Evolutionary conservation across 2,329 filamentous ascomycete genomes (phyloP).

Genomic region (Xylariaceae sp.): DNA sequence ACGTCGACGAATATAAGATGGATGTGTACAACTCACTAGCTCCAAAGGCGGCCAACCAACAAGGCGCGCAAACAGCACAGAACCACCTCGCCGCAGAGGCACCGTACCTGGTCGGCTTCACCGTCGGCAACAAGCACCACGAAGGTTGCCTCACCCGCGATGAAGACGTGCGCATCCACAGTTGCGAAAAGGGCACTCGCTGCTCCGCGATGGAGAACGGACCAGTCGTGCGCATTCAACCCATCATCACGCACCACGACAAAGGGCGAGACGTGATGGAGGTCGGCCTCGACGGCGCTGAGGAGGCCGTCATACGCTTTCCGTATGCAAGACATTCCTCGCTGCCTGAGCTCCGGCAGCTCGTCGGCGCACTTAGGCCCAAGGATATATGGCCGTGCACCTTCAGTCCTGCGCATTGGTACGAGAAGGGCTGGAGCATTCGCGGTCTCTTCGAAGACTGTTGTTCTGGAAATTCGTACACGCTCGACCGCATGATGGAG

Average conservation of each 20-base stretch:
- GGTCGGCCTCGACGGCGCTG: conserved; percentile 70
- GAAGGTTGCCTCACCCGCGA: conserved; percentile 65
- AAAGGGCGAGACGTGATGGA: conserved; percentile 62
- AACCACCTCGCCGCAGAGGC: conserved; percentile 49
- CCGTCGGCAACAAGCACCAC: conserved; percentile 63
- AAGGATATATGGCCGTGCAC: conserved; percentile 80
- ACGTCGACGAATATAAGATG: conserved; percentile 76
- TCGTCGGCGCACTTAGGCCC: conserved; percentile 62
- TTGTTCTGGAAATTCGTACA: conserved; percentile 55
- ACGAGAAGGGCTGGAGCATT: conserved; percentile 53
- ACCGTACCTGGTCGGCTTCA: conserved; percentile 63
- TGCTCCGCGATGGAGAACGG: conserved; percentile 42
- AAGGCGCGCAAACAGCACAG: conserved; percentile 28
- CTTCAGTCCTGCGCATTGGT: conserved; percentile 56
- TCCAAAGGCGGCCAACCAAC: conserved; percentile 31
- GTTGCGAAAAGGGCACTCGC: conserved; percentile 68
- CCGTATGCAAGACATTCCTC: conserved; percentile 89
- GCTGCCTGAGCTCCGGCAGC: conserved; percentile 65
- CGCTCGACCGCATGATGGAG: conserved; percentile 57
- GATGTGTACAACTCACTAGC: conserved; percentile 61
- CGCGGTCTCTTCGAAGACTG: conserved; percentile 60
- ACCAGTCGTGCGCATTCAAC: conserved; percentile 66
- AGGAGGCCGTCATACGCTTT: conserved; percentile 54
- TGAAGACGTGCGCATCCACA: conserved; percentile 63
- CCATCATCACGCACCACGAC: conserved; percentile 60